Percentiles rank a stretch among this genome's conserved stretches.
phyloP scores from a whole-genome alignment of 148 eudicot species.

The Beta vulgaris region DNA sequence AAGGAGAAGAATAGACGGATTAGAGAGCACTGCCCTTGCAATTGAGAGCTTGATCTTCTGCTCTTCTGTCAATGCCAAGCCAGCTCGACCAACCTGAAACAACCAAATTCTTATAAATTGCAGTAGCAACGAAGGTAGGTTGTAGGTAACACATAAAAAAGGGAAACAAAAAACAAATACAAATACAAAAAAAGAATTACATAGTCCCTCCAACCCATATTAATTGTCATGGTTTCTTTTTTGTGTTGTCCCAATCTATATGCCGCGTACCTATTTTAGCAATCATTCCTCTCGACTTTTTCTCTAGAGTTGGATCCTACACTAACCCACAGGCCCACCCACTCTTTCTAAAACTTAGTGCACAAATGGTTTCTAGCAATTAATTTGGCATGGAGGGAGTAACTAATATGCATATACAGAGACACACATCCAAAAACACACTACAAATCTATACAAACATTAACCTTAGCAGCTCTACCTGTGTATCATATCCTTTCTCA shows the following conservation, averaged over 20 bases:
- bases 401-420: not conserved
- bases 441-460: not conserved
- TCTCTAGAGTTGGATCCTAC: no score
- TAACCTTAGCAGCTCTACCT: conserved; percentile 43
- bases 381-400: no score
- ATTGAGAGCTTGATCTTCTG: conserved; percentile 95
- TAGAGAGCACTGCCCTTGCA: conserved; percentile 92
- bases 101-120: conserved; percentile 15
- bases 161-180: not conserved
- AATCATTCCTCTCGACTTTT: no score
- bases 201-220: no score
- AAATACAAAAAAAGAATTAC: no score
- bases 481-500: conserved; percentile 86
- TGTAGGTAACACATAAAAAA: not conserved
- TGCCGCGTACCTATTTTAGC: no score
- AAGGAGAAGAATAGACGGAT: conserved; percentile 89
- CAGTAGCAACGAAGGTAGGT: not conserved
- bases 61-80: conserved; percentile 82
- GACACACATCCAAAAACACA: not conserved
- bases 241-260: no score
- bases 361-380: no score
- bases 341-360: no score
- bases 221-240: no score
- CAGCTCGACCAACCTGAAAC: conserved; percentile 87
- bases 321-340: no score